These are phyloP conservation scores for Solanum pennellii DNA, from an alignment of 257 asterid species.

Conservation along the genomic window DNA sequence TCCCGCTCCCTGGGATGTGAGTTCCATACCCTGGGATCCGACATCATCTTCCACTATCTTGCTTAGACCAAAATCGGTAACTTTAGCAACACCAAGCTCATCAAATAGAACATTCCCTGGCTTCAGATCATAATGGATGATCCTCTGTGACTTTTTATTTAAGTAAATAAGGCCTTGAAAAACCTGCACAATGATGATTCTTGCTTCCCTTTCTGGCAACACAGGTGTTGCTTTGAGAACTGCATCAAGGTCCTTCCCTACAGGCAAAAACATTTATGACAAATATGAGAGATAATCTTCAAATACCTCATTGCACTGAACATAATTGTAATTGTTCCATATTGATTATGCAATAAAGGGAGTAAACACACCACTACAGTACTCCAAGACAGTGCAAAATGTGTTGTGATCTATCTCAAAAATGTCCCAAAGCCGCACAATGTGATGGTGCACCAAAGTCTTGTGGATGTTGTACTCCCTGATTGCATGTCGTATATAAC, in stretches of 20 bases:
- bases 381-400: conserved; percentile 94
- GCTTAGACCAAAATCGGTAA: conserved; percentile 99
- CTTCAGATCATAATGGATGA: conserved; percentile 95
- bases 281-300: neutral
- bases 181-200: conserved; percentile 78
- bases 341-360: neutral
- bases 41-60: conserved; percentile 96
- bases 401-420: conserved; percentile 97
- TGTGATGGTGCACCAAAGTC: conserved; percentile 81
- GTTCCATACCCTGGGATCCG: conserved; percentile 99
- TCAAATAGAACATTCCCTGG: conserved; percentile 98
- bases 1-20: conserved; percentile 99
- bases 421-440: conserved; percentile 97
- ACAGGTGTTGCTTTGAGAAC: conserved; percentile 82
- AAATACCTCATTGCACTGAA: neutral
- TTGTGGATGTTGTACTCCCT: conserved; percentile 98
- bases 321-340: neutral
- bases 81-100: conserved; percentile 79
- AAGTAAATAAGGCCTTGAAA: conserved; percentile 93
- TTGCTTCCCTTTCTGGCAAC: conserved; percentile 89
- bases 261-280: neutral
- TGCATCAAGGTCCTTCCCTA: conserved; percentile 99
- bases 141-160: conserved; percentile 83
- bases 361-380: conserved; percentile 72
- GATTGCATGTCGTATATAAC: conserved; percentile 93